Evolutionary conservation across 345 rosid species (phyloP).

Genomic region (Lepidium didymum): DNA sequence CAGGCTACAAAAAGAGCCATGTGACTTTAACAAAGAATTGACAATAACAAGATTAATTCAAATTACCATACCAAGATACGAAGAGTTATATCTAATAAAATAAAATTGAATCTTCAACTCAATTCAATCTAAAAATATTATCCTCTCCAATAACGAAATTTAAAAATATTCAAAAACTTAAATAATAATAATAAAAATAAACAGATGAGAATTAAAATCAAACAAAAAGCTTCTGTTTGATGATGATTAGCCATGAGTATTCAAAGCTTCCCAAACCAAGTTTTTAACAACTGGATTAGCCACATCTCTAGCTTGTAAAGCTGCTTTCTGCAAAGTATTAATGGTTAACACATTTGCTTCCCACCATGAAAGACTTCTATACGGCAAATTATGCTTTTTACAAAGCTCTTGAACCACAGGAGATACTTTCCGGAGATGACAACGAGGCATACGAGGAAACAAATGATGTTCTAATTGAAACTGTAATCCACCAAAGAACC

Average conservation of each 20-base stretch:
- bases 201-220: too few relatives aligned
- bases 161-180: too few relatives aligned
- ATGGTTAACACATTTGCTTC: conserved; percentile 68
- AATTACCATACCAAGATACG: too few relatives aligned
- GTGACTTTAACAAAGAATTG: too few relatives aligned
- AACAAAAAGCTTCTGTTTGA: too few relatives aligned
- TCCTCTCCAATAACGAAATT: too few relatives aligned
- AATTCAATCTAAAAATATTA: too few relatives aligned
- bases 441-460: conserved; percentile 47
- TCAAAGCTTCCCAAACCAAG: conserved; percentile 27
- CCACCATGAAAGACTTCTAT: conserved; percentile 59
- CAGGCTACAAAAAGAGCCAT: too few relatives aligned
- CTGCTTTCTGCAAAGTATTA: conserved; percentile 60
- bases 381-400: conserved; percentile 55
- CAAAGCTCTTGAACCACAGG: conserved; percentile 70
- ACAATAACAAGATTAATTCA: too few relatives aligned
- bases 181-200: too few relatives aligned
- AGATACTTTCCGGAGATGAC: conserved; percentile 58
- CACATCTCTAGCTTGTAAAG: conserved; percentile 65
- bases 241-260: conserved; percentile 11
- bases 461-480: conserved; percentile 97
- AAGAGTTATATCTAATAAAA: too few relatives aligned
- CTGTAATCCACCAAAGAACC: conserved; percentile 91
- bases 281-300: conserved; percentile 30
- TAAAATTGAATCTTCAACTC: too few relatives aligned